Evolutionary conservation across 2,329 filamentous ascomycete genomes (phyloP), one percentile per base, ranked within the genome.

Genomic region (Leptosphaerulina australis): DNA sequence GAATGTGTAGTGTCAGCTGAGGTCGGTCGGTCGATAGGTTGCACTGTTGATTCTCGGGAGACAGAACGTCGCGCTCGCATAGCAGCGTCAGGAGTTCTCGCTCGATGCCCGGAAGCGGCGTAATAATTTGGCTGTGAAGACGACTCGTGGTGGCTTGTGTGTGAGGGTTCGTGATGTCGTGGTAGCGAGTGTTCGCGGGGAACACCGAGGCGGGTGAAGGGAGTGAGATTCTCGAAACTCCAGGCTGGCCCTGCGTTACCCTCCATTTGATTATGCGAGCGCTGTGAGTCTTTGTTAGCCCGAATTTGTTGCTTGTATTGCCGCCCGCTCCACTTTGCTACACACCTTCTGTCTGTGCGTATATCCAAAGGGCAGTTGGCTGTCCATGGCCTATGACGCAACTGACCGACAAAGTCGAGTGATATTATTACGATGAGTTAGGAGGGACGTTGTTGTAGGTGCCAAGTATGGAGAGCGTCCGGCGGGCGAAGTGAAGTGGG

Each of bases 301-400:
- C 24, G 37, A 46, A 46, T 18, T 29, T 22, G 47, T 43, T 50
- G 59, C 67, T 17, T 47, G 34, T 43, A 39, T 57, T 36, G 46
- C 29, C 41, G 39, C 40, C 29, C 41, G 36, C 40, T 41, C 29
- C 41, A 51, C 52, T 37, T 48, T 37, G 50, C 50, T 43, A 62
- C 67, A 58, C 44, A 70, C 68, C 68, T 72, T 72, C 29, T 67
- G 60, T 64, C 66, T 61, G 50, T 66, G 66, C 56, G 60, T 58
- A 49, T 63, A 70, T 48, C 66, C 66, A 52, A 66, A 68, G 29
- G 58, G 58, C 51, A 67, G 43, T 35, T 62, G 59, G 52, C 50
- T 57, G 31, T 69, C 69, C 64, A 68, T 70, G 55, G 58, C 64
- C 66, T 56, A 51, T 44, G 37, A 39, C 35, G 44, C 28, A 29